A percentile compares a stretch with the other conserved stretches of the same genome.
These are phyloP conservation scores for Starmera dryadoides DNA, from an alignment of 805 yeast species.

Conservation along the genomic window DNA sequence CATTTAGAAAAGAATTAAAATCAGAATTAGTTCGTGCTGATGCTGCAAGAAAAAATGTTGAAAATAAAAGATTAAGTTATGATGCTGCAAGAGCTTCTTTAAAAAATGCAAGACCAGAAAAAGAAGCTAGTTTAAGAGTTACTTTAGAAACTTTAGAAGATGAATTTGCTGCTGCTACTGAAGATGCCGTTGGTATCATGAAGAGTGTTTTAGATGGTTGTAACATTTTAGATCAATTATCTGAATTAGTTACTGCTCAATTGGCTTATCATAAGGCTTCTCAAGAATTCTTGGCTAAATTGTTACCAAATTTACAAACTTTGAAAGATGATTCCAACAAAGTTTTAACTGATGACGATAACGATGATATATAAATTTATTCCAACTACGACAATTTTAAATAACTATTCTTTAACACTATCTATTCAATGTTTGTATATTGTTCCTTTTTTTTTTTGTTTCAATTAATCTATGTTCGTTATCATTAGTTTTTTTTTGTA, in stretches of 20 bases:
- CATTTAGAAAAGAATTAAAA: constrained; percentile 54
- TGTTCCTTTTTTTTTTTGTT: background rate
- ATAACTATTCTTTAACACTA: no score
- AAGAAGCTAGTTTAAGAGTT: constrained; percentile 67
- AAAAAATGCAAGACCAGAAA: constrained; percentile 47
- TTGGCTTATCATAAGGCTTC: constrained; percentile 76
- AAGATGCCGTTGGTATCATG: constrained; percentile 79
- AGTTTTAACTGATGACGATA: constrained; percentile 18
- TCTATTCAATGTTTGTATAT: background rate
- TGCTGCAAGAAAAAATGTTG: constrained; percentile 65
- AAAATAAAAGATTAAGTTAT: constrained; percentile 68
- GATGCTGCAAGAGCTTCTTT: constrained; percentile 65
- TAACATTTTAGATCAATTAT: constrained; percentile 57
- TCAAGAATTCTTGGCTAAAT: constrained; percentile 52
- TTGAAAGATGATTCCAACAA: constrained; percentile 43
- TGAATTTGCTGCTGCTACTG: constrained; percentile 83
- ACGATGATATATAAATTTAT: constrained; percentile 8
- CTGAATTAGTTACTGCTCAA: constrained; percentile 71
- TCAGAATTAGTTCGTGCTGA: constrained; percentile 55
- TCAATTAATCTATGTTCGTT: background rate
- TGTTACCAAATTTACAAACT: constrained; percentile 56
- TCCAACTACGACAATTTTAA: no score
- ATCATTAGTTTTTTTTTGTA: constrained; percentile 1
- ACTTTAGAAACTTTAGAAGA: constrained; percentile 82
- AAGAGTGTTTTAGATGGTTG: constrained; percentile 70